Evolutionary conservation across 176 grass and related monocot species (phyloP), one percentile per base, ranked within the genome.

Genomic region (Oryza nivara): DNA sequence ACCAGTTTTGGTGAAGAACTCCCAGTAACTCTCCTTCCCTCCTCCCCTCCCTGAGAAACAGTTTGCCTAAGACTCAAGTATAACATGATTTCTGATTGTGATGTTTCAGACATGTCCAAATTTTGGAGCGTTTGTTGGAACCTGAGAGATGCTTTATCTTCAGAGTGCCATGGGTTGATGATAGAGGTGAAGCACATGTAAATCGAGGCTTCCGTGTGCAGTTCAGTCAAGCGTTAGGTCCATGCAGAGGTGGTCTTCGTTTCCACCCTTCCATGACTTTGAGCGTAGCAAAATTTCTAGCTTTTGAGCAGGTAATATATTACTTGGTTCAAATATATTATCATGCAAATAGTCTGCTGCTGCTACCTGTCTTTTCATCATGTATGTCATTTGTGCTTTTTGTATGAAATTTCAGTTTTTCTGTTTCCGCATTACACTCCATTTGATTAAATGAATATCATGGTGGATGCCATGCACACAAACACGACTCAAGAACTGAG

Each of bases 231-330:
- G 93, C 79, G 5, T 85, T 99, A 91, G 97, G 97, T 85, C 97
- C 97, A 63, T 96, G 91, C 79, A 94, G 97, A 73, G 97, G 97
- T 77, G 91, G 89, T 84, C 91, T 99, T 84, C 93, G 97, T 78
- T 99, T 99, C 85, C 97, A 99, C 82, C 97, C 97, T 75, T 94
- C 90, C 22, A 99, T 99, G 97, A 99, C 90, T 86, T 90, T 99
- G 71, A 96, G 93, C 76, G 83, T 94, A 76, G 86, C 97, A 81
- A 99, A 99, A 66, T 99, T 99, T 91, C 93, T 99, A 63, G 93
- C 89, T 85, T 99, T 99, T 91, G 97, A 99, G 64, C 97, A 94
- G 94, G 97, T 96, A 92, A 87, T 74, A 67, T 19, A 71, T 22
- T 71, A 69, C 52, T 85, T 79, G 85, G 35, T 61, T 77, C 65